Evolutionary conservation across 169 alveolate genomes (phyloP).

Genomic region (Perkinsus olseni): DNA sequence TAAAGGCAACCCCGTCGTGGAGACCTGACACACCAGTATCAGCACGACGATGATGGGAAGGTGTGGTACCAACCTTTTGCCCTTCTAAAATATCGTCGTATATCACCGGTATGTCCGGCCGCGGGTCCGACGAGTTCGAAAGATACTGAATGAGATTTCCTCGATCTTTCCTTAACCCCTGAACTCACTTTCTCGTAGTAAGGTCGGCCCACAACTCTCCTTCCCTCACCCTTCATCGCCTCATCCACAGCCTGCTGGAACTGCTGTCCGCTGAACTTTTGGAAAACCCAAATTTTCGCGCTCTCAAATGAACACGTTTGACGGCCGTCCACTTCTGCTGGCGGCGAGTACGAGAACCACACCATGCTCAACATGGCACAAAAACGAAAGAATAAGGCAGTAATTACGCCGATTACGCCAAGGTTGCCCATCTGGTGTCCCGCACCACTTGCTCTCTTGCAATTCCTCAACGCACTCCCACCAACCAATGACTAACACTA

Average conservation of each 20-base stretch:
- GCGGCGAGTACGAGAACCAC: background rate
- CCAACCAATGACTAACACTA: background rate
- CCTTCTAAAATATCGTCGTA: background rate
- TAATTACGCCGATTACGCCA: background rate
- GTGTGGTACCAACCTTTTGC: background rate
- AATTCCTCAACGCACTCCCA: background rate
- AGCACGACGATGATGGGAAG: background rate
- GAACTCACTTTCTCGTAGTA: background rate
- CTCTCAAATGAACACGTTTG: background rate
- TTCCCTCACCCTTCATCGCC: background rate
- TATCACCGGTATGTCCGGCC: background rate
- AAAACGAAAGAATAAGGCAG: background rate
- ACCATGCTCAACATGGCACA: background rate
- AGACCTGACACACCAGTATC: background rate
- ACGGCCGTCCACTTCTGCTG: background rate
- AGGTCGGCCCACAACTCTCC: background rate
- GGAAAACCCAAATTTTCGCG: background rate
- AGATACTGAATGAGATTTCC: background rate
- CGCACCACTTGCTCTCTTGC: background rate
- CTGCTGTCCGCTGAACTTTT: background rate
- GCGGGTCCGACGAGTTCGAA: background rate
- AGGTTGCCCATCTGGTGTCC: background rate
- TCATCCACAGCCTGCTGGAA: background rate
- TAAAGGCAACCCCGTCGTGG: background rate
- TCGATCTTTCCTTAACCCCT: background rate